Evolutionary conservation across 2,329 filamentous ascomycete species (phyloP).

Genomic region (Leptodontidium sp.): DNA sequence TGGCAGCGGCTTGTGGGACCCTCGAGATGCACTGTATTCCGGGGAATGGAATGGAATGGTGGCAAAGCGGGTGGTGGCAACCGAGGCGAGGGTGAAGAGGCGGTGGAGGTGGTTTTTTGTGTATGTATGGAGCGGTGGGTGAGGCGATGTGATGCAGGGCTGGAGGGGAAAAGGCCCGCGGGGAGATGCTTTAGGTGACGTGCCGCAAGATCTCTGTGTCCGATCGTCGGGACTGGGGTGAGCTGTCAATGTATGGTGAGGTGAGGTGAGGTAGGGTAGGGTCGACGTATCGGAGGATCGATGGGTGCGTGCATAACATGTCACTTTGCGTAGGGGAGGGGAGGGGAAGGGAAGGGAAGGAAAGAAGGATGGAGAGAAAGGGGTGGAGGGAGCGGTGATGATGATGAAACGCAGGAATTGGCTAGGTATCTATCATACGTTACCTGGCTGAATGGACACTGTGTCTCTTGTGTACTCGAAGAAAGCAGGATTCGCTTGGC

Average conservation of each 20-base stretch:
- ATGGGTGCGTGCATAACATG: neutral
- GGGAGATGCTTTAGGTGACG: neutral
- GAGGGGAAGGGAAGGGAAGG: neutral
- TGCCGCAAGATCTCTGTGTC: constrained; percentile 26
- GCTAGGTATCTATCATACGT: constrained; percentile 7
- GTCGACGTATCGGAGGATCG: constrained; percentile 9
- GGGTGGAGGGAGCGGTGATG: neutral
- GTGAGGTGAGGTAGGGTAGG: neutral
- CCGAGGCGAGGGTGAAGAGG: constrained; percentile 1
- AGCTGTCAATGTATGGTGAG: neutral
- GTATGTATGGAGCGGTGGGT: neutral
- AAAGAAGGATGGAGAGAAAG: neutral
- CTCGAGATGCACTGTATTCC: neutral
- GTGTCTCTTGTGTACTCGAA: constrained; percentile 11
- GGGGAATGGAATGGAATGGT: constrained; percentile 2
- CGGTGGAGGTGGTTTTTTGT: constrained; percentile 5
- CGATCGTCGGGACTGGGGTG: constrained; percentile 21
- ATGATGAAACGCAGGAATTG: constrained; percentile 18
- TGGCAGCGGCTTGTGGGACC: neutral
- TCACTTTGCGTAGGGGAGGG: neutral
- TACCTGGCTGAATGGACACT: constrained; percentile 2
- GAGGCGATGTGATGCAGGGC: constrained; percentile 9
- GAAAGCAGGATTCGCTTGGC: neutral
- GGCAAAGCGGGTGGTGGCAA: neutral
- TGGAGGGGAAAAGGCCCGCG: constrained; percentile 14